Conservation (phyloP, 140 eudicot genomes). For the Ambrosia hybrid region DNA sequence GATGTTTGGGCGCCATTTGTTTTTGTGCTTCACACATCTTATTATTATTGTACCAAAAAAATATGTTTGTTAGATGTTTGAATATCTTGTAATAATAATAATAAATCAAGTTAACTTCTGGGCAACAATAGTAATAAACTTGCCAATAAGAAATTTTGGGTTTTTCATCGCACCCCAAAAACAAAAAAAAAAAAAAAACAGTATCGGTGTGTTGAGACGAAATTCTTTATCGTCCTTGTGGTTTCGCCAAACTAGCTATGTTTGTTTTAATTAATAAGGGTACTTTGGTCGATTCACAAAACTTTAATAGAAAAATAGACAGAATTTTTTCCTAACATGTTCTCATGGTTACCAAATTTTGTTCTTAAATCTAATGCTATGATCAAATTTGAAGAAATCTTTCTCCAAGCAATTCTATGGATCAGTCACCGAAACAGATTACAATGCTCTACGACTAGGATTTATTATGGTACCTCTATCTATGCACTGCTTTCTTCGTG, state of each 20-base stretch:
- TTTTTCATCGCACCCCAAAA: not conserved
- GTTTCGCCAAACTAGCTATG: too few species aligned
- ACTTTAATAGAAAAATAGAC: too few species aligned
- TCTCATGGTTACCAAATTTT: too few species aligned
- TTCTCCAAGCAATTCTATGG: constrained; percentile 90
- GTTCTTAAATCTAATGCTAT: not conserved
- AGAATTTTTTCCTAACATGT: too few species aligned
- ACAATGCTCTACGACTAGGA: constrained; percentile 75
- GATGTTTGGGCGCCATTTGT: not conserved
- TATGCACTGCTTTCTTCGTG: not conserved
- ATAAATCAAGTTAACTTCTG: not conserved
- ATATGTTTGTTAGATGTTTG: not conserved
- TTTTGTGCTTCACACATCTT: not conserved
- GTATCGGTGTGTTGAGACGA: too few species aligned
- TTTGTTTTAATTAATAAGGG: too few species aligned
- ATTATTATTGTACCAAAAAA: not conserved
- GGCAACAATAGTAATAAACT: not conserved
- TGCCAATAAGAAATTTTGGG: not conserved
- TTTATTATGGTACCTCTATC: constrained; percentile 65
- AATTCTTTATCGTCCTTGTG: too few species aligned
- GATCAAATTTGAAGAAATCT: constrained; percentile 56
- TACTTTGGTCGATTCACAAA: too few species aligned
- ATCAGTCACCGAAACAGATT: constrained; percentile 79
- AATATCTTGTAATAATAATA: not conserved
- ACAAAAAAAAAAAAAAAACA: too few species aligned